Base-by-base conservation (phyloP, 257 asterid genomes). In the Phtheirospermum japonicum region DNA sequence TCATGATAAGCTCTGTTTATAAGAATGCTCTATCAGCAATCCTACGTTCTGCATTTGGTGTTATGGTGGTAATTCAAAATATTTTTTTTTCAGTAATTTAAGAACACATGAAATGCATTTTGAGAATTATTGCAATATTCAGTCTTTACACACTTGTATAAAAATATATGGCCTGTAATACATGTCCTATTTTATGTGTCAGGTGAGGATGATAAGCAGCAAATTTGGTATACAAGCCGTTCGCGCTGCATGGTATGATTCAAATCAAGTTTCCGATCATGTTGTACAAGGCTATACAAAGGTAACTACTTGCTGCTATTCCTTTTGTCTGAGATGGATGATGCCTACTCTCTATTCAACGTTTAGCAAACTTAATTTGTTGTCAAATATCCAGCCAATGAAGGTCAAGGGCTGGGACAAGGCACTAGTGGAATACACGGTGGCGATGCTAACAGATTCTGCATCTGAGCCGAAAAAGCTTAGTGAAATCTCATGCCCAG, bases 331-430 rank as follows among this genome's bases (percentile, higher is more conserved):
- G 6, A 58, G 30, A 19, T 61, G 49, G 30, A 36, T 56, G 23
- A 30, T 49, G 19, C 30, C 6, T 16, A 8, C 17, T 64, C 48
- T 36, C 19, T 67, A 63, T 60, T 7, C 7, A 9, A 43, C 54
- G 31, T 57, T 59, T 30, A 63, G 59, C 48, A 53, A 63, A 55
- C 60, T 34, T 34, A 43, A 9, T 57, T 68, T 48, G 16, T 61
- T 67, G 14, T 19, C 45, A 9, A 18, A 56, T 66, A 39, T 75
- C 68, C 85, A 92, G 99, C 95, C 97, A 4, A 65, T 92, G 71
- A 86, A 75, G 77, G 84, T 87, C 59, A 92, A 89, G 74, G 96
- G 87, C 72, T 92, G 99, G 99, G 99, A 92, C 67, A 82, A 40
- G 74, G 99, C 97, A 63, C 85, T 92, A 30, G 87, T 66, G 55